Conservation (phyloP, 2,329 filamentous ascomycete species). For the Eutypella sp. region DNA sequence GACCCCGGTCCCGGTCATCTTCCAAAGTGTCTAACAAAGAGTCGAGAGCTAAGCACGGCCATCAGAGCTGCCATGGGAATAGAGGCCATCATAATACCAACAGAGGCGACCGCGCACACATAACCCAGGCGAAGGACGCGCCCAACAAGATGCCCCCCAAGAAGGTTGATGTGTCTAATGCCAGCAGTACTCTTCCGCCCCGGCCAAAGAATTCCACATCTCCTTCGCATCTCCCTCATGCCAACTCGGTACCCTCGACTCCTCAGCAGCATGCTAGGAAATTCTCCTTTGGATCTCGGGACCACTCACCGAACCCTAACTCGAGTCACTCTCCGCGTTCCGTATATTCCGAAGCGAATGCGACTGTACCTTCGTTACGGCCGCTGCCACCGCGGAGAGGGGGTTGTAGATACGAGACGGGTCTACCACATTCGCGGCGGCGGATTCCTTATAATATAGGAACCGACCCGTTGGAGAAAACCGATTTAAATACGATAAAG, state of each 20-base stretch:
- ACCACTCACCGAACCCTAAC: slow-evolving; percentile 72
- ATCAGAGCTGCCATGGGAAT: slow-evolving; percentile 61
- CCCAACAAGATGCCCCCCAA: slow-evolving; percentile 46
- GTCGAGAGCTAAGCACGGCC: slow-evolving; percentile 40
- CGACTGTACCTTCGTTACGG: slow-evolving; percentile 63
- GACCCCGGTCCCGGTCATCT: slow-evolving; percentile 52
- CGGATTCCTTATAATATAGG: slow-evolving; percentile 90
- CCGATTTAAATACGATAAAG: slow-evolving; percentile 68
- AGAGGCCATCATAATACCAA: slow-evolving; percentile 50
- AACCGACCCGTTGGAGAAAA: slow-evolving; percentile 68
- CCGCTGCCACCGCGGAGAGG: slow-evolving; percentile 55
- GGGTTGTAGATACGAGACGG: slow-evolving; percentile 85
- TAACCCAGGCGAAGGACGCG: slow-evolving; percentile 50
- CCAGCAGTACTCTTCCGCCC: slow-evolving; percentile 12
- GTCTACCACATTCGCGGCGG: slow-evolving; percentile 72
- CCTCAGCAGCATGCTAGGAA: slow-evolving; percentile 84
- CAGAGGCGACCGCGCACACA: slow-evolving; percentile 57
- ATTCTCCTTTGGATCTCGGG: slow-evolving; percentile 71
- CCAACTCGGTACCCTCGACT: slow-evolving; percentile 88
- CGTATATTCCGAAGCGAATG: slow-evolving; percentile 82
- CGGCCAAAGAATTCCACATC: slow-evolving; percentile 27
- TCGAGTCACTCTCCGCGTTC: slow-evolving; percentile 84
- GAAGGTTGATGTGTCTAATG: slow-evolving; percentile 28
- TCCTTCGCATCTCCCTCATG: slow-evolving; percentile 53
- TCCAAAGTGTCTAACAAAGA: slow-evolving; percentile 57